Conservation (phyloP, 306 rosid genomes). For the Arachis stenosperma region DNA sequence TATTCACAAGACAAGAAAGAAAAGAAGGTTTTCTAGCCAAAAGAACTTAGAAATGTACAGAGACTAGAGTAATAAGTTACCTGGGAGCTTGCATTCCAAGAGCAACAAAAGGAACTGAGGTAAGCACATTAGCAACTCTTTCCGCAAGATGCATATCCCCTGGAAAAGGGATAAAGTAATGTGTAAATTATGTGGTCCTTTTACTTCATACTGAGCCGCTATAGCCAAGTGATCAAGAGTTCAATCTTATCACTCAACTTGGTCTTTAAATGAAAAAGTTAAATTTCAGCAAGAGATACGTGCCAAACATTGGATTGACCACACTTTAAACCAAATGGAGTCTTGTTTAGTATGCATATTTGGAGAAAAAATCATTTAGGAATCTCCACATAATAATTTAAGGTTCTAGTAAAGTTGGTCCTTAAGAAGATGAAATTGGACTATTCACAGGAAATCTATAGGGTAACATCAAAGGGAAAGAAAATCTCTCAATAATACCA, state of each 20-base stretch:
- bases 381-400: not conserved
- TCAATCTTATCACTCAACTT: not conserved
- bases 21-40: conserved; percentile 16
- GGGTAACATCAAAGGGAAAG: conserved; percentile 20
- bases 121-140: conserved; percentile 81
- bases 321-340: not conserved
- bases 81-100: conserved; percentile 91
- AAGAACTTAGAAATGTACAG: not conserved
- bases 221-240: not conserved
- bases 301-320: not conserved
- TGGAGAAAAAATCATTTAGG: not conserved
- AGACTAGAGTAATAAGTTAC: conserved; percentile 46
- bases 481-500: conserved; percentile 53
- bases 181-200: conserved; percentile 8
- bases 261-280: not conserved
- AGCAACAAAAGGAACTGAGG: conserved; percentile 85
- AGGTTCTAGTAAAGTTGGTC: not conserved
- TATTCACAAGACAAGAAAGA: conserved; percentile 30
- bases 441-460: conserved; percentile 21
- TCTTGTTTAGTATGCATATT: not conserved
- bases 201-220: not conserved
- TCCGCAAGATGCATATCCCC: conserved; percentile 78
- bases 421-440: not conserved
- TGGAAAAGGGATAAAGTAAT: conserved; percentile 39
- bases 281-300: not conserved